Conservation (phyloP, 179 eudicot species). For the Actinidia arguta region DNA sequence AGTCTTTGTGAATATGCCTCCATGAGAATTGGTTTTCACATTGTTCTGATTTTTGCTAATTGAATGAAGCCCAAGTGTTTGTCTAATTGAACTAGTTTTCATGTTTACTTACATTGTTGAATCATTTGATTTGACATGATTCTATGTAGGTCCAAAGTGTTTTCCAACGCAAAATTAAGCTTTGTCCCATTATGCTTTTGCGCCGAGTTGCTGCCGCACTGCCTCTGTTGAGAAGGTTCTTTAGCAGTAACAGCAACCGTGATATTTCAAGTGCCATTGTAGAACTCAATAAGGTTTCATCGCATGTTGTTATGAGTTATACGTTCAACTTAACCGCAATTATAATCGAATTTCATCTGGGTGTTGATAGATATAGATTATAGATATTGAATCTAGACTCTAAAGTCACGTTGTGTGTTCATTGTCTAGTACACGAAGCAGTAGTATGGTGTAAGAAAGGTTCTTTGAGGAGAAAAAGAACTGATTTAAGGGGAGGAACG, state of each 20-base stretch:
- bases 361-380: background rate
- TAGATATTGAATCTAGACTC: background rate
- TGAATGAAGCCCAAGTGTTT: too few species aligned
- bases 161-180: background rate
- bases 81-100: too few species aligned
- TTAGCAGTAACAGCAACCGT: slow-evolving; percentile 32
- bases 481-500: too few species aligned
- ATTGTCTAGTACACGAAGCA: too few species aligned
- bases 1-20: background rate
- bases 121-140: background rate
- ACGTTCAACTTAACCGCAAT: background rate
- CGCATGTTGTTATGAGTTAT: too few species aligned
- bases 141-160: background rate
- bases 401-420: too few species aligned
- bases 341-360: background rate
- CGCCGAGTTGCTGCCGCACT: slow-evolving; percentile 33
- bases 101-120: background rate
- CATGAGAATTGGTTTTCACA: background rate
- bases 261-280: slow-evolving; percentile 59
- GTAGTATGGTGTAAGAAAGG: too few species aligned
- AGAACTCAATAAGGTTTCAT: slow-evolving; percentile 76
- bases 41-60: too few species aligned
- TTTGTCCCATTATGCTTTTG: slow-evolving; percentile 40
- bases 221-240: slow-evolving; percentile 43
- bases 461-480: too few species aligned